phyloP scores from a whole-genome alignment of 768 basidiomycete genomes.

The Botryobasidium botryosum region DNA sequence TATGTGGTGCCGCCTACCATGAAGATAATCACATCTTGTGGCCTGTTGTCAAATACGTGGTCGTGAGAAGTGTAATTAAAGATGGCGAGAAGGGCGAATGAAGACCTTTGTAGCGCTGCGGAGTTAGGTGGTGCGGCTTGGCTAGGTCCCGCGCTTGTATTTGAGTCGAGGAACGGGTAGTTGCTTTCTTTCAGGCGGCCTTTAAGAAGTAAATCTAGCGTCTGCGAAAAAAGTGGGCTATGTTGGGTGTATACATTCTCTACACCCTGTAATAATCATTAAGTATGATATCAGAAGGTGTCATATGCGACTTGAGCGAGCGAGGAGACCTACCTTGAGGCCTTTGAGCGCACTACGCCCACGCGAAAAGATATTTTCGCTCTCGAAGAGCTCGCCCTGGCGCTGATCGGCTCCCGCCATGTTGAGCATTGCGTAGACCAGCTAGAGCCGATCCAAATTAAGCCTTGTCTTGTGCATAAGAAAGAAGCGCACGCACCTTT shows the following conservation, averaged over 20 bases:
- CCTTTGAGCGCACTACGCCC: slow-evolving; percentile 92
- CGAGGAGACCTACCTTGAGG: slow-evolving; percentile 72
- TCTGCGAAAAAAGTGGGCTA: slow-evolving; percentile 81
- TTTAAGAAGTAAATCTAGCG: slow-evolving; percentile 74
- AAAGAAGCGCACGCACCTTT: slow-evolving; percentile 27
- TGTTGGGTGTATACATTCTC: slow-evolving; percentile 99
- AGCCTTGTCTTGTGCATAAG: background rate
- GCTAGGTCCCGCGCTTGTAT: slow-evolving; percentile 7
- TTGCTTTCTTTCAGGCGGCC: slow-evolving; percentile 74
- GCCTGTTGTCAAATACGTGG: slow-evolving; percentile 33
- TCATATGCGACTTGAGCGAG: no score
- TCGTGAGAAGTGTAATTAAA: background rate
- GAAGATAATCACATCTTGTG: slow-evolving; percentile 93
- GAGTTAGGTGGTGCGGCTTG: slow-evolving; percentile 33
- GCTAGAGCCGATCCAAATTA: slow-evolving; percentile 26
- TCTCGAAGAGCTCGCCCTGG: slow-evolving; percentile 94
- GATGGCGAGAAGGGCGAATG: slow-evolving; percentile 3
- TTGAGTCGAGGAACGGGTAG: slow-evolving; percentile 68
- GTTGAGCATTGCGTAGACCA: slow-evolving; percentile 86
- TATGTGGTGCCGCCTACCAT: slow-evolving; percentile 95
- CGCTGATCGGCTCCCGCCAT: slow-evolving; percentile 90
- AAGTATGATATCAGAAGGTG: no score
- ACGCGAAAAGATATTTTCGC: slow-evolving; percentile 83
- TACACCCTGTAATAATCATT: slow-evolving; percentile 45
- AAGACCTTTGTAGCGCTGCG: slow-evolving; percentile 52